Base-by-base conservation (phyloP, 2,329 filamentous ascomycete species). In the Fusarium multiceps region DNA sequence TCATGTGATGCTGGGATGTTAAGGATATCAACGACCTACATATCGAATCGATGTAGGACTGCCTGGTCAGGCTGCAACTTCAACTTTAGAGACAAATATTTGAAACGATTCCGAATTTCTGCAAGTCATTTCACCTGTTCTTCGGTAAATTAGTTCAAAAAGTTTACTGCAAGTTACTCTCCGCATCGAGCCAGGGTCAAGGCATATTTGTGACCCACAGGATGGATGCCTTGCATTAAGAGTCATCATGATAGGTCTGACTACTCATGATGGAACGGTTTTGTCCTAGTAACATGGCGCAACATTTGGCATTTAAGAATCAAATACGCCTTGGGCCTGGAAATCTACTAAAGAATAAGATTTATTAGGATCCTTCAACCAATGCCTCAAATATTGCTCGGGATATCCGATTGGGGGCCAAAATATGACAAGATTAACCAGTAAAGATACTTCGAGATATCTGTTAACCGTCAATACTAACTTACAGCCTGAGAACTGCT, bases 1-100 rank as follows among this genome's bases (percentile, higher is more conserved):
- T 69, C 71, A 72, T 69, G 67, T 66, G 60, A 61, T 61, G 23
- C 27, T 51, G n/a, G 40, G 16, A 41, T 41, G 23, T 25, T 34
- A 27, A 51, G 45, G 25, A 47, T 47, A 47, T 28, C 21, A 47
- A 47, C 25, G 27, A 37, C 23, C 34, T 27, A 42, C 59, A 47
- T 47, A 47, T 47, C 63, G 55, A 65, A 66, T 69, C 59, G 64
- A 57, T 21, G 42, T 37, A 49, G 53, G 45, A 37, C 21, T 50
- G n/a, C 30, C 23, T 56, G 23, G 14, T 48, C 14, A 40, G 54
- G 43, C 54, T 56, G 14, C 54, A 23, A 49, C 30, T 41, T 25
- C 20, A 37, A 51, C 23, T 51, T 27, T 12, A 18, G 9, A n/a
- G 27, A 23, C 13, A 25, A 8, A 25, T 25, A 8, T 6, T n/a